Conservation (phyloP, 176 grass and related monocot species). For the Dactylis glomerata region DNA sequence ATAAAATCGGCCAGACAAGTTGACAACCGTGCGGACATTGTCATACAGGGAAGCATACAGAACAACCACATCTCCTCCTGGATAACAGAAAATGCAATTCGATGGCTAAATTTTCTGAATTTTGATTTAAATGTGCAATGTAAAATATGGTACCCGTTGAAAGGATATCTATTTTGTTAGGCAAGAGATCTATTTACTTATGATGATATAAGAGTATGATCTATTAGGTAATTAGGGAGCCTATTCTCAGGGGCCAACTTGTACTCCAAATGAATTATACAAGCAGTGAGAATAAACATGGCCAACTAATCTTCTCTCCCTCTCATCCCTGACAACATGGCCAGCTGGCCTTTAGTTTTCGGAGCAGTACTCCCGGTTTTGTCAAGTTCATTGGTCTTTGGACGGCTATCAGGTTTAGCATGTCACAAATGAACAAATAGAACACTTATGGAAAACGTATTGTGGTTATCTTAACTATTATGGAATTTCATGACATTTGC, state of each 20-base stretch:
- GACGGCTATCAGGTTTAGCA: background rate
- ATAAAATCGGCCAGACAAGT: slow-evolving; percentile 84
- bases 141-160: background rate
- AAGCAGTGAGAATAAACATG: background rate
- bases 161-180: too few relatives aligned
- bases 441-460: background rate
- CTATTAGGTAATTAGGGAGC: background rate
- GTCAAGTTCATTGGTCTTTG: background rate
- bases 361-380: background rate
- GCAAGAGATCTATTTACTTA: background rate
- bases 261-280: background rate
- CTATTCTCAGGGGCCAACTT: background rate
- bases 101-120: background rate
- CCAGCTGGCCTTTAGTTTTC: background rate
- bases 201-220: background rate
- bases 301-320: background rate
- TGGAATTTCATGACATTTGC: background rate
- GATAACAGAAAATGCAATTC: background rate
- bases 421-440: background rate
- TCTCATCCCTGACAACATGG: background rate
- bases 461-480: background rate
- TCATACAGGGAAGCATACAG: slow-evolving; percentile 80
- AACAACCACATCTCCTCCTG: slow-evolving; percentile 88
- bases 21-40: slow-evolving; percentile 67
- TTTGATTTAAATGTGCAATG: background rate